Conservation (phyloP, 352 stramenopile genomes). For the Phytophthora ohioensis region DNA sequence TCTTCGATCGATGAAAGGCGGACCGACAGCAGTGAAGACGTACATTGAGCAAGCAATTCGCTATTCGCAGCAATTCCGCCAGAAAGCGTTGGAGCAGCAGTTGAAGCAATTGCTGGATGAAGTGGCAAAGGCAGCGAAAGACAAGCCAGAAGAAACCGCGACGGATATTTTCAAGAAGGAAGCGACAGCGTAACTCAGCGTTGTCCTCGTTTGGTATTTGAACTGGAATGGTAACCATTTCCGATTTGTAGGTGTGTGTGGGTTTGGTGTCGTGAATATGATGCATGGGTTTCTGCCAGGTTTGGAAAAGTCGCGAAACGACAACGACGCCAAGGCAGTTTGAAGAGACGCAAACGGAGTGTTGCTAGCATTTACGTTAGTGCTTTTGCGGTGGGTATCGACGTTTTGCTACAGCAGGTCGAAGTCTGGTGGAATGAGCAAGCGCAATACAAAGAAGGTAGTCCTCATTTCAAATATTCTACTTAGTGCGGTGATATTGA, state of each 20-base stretch:
- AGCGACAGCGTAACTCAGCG: constrained; percentile 30
- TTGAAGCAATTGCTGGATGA: constrained; percentile 54
- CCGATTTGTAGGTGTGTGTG: constrained; percentile 20
- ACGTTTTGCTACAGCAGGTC: constrained; percentile 1
- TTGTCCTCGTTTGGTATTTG: constrained; percentile 27
- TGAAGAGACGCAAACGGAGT: constrained; percentile 28
- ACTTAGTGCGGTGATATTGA: not conserved
- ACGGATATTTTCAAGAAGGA: constrained; percentile 11
- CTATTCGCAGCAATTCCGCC: constrained; percentile 76
- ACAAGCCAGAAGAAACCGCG: constrained; percentile 4
- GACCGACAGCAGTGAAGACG: constrained; percentile 62
- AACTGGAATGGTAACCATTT: constrained; percentile 28
- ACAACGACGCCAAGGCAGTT: constrained; percentile 9
- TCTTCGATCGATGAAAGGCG: constrained; percentile 77
- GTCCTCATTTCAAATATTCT: not conserved
- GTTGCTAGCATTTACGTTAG: constrained; percentile 1
- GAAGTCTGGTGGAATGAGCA: constrained; percentile 49
- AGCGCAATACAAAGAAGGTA: constrained; percentile 59
- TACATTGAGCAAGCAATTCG: constrained; percentile 79
- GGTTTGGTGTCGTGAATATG: constrained; percentile 12
- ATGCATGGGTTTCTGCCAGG: constrained; percentile 14
- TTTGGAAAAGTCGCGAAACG: constrained; percentile 62
- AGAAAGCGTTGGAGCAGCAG: constrained; percentile 59
- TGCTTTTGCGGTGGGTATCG: not conserved
- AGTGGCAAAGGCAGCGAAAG: constrained; percentile 22